A percentile compares a stretch with the other conserved stretches of the same genome.
Evolutionary conservation across 768 basidiomycete species (phyloP).

Genomic region (Lactarius tabidus): DNA sequence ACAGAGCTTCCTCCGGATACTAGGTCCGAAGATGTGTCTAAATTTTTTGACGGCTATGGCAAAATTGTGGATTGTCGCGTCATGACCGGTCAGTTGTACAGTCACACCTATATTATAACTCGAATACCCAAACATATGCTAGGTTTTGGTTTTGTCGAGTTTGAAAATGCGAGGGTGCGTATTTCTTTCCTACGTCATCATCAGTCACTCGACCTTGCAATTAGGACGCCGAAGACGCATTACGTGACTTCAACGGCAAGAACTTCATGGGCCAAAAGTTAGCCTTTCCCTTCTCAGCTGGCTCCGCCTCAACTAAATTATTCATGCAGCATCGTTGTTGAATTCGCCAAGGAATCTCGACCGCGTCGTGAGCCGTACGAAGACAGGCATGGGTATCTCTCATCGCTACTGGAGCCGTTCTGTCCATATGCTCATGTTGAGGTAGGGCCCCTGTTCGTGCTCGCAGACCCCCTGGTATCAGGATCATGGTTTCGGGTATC

Average conservation of each 20-base stretch:
- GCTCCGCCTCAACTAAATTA: constrained; percentile 8
- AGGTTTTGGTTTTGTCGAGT: constrained; percentile 98
- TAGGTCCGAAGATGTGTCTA: constrained; percentile 78
- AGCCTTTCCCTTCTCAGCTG: constrained; percentile 23
- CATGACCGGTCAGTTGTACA: constrained; percentile 72
- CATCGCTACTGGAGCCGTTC: background rate
- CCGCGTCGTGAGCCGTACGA: constrained; percentile 72
- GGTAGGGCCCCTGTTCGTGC: constrained; percentile 52
- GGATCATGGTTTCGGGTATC: constrained; percentile 82
- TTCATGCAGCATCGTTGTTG: constrained; percentile 77
- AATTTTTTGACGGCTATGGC: constrained; percentile 89
- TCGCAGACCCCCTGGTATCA: constrained; percentile 74
- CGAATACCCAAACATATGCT: constrained; percentile 2
- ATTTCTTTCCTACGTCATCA: background rate
- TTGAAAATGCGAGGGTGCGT: constrained; percentile 74
- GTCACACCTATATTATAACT: background rate
- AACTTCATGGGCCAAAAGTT: constrained; percentile 85
- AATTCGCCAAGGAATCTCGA: constrained; percentile 91
- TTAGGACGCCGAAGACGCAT: constrained; percentile 93
- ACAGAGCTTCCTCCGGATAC: constrained; percentile 79
- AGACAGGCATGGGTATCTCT: constrained; percentile 46
- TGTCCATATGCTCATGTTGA: constrained; percentile 9
- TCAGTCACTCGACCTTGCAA: constrained; percentile 16
- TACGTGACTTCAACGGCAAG: constrained; percentile 83
- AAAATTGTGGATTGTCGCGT: constrained; percentile 87